Percentiles rank a stretch among this genome's conserved stretches.
These are phyloP conservation scores for Clohesyomyces aquaticus DNA, from an alignment of 495 filamentous ascomycete species.

Conservation along the genomic window DNA sequence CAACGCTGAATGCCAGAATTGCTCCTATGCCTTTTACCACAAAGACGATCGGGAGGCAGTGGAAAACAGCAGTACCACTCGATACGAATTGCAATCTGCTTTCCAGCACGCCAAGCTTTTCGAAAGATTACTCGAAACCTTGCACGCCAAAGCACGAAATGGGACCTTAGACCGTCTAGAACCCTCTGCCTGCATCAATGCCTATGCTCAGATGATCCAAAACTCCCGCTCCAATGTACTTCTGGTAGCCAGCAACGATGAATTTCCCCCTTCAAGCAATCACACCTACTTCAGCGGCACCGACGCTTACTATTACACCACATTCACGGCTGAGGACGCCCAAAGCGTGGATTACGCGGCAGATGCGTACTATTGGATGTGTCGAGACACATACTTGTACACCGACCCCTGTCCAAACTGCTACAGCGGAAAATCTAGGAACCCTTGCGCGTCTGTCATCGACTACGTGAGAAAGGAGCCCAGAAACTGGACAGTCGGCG, in stretches of 20 bases:
- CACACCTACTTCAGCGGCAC: background rate
- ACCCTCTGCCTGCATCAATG: background rate
- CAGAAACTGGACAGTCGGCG: background rate
- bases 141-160: slow-evolving; percentile 1
- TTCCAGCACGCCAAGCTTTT: no score
- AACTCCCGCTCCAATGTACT: slow-evolving; percentile 14
- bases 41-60: no score
- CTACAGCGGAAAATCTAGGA: no score
- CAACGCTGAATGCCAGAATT: background rate
- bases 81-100: no score
- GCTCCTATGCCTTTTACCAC: no score
- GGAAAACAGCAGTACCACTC: no score
- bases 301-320: background rate
- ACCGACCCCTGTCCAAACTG: no score
- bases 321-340: background rate
- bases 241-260: slow-evolving; percentile 4
- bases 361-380: background rate
- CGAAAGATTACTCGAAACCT: background rate
- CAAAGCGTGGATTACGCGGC: background rate
- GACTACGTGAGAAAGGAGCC: background rate
- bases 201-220: slow-evolving; percentile 10
- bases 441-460: background rate
- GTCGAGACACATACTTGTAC: no score
- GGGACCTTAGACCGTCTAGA: slow-evolving; percentile 3
- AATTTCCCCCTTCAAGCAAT: slow-evolving; percentile 11